phyloP scores from a whole-genome alignment of 1,284 basidiomycete species.

The Moesziomyces sp. region DNA sequence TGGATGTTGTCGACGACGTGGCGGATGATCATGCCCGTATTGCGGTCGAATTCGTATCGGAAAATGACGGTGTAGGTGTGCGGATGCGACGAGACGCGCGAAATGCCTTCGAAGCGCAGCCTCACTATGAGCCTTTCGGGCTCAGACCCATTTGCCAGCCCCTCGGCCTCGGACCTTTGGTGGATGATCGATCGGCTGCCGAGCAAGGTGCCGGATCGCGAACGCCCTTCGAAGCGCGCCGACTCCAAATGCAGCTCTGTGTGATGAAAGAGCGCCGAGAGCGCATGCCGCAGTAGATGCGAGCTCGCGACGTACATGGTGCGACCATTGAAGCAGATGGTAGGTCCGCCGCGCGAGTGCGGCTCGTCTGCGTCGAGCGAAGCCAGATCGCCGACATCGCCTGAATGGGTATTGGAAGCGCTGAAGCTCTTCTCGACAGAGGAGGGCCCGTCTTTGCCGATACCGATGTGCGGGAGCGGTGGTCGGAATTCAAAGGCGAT shows the following conservation, averaged over 20 bases:
- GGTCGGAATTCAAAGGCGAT: constrained; percentile 54
- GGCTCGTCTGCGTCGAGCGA: constrained; percentile 15
- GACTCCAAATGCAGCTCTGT: constrained; percentile 49
- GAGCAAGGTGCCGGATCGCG: constrained; percentile 28
- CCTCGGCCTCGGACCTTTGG: constrained; percentile 4
- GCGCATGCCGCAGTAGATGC: constrained; percentile 55
- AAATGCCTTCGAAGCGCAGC: constrained; percentile 56
- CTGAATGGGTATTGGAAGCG: too few relatives aligned
- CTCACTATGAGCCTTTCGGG: constrained; percentile 54
- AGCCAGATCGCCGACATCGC: neutral
- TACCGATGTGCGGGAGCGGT: constrained; percentile 33
- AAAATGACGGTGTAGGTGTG: constrained; percentile 65
- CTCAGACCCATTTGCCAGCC: neutral
- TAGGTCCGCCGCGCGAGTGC: constrained; percentile 29
- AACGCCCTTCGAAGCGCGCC: constrained; percentile 46
- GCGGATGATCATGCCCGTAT: constrained; percentile 54
- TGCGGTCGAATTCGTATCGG: constrained; percentile 59
- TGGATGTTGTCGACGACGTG: constrained; percentile 64
- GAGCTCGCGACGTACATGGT: constrained; percentile 58
- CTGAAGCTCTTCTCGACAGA: neutral
- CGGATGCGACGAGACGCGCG: constrained; percentile 48
- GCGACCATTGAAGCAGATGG: constrained; percentile 57
- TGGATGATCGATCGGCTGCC: constrained; percentile 35
- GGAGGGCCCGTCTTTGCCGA: constrained; percentile 17
- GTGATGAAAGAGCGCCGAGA: constrained; percentile 55